phyloP scores from a whole-genome alignment of 73 alveolate genomes.

The Effrenium voratum region DNA sequence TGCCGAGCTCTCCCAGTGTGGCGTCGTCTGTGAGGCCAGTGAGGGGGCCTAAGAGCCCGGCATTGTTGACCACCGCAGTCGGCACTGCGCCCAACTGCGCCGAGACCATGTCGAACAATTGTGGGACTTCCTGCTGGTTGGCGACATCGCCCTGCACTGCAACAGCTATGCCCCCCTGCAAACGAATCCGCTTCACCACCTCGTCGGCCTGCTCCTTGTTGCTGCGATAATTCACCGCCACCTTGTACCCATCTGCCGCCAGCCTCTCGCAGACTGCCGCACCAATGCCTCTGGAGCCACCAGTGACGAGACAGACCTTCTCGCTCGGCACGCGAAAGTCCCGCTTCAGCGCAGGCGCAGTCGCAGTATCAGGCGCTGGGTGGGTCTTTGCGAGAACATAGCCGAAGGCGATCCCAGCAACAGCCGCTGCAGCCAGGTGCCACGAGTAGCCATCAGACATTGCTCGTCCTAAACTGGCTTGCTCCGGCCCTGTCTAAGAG shows the following conservation, averaged over 20 bases:
- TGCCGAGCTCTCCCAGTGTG: neutral
- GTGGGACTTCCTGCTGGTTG: neutral
- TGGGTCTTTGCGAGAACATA: too few species aligned
- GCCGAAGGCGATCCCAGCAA: too few species aligned
- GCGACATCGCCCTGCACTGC: neutral
- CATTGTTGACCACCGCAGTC: constrained; percentile 21
- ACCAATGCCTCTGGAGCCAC: constrained; percentile 9
- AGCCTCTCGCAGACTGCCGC: neutral
- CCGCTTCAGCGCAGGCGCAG: too few species aligned
- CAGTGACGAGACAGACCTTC: too few species aligned
- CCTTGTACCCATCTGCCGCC: neutral
- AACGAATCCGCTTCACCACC: neutral
- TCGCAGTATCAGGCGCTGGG: too few species aligned
- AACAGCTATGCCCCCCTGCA: neutral
- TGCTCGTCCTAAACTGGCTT: too few species aligned
- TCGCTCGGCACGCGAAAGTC: too few species aligned
- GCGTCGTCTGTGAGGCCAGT: neutral
- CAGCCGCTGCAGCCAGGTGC: too few species aligned
- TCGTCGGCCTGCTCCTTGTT: neutral
- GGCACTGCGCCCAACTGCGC: neutral
- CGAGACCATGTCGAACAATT: neutral
- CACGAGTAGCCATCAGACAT: too few species aligned
- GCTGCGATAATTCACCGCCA: neutral
- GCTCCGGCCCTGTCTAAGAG: too few species aligned
- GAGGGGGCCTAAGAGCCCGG: neutral